Conservation (phyloP, 371 early-diverging fungal genomes). For the Lichtheimia corymbifera region DNA sequence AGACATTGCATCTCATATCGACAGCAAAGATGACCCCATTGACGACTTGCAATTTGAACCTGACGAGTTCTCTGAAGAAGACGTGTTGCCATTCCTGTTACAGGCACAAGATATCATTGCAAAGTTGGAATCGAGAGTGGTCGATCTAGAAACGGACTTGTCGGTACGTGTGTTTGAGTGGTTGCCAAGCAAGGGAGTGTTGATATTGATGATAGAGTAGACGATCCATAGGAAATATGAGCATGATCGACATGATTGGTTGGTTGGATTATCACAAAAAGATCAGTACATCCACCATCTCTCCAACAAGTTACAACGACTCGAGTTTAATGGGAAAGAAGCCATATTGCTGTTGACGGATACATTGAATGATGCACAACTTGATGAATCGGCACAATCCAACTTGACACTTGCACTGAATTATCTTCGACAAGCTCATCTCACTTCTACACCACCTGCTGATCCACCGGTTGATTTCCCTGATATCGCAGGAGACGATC, state of each 20-base stretch:
- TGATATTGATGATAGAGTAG: conserved; percentile 19
- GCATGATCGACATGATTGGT: conserved; percentile 56
- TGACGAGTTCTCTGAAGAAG: conserved; percentile 45
- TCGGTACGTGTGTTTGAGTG: conserved; percentile 30
- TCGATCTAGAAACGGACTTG: conserved; percentile 55
- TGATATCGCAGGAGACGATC: conserved; percentile 22
- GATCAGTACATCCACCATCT: conserved; percentile 56
- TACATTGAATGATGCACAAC: conserved; percentile 16
- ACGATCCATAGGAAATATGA: conserved; percentile 57
- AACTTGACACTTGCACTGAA: conserved; percentile 42
- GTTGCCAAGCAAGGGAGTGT: no score
- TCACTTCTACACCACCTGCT: conserved; percentile 23
- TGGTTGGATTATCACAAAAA: conserved; percentile 57
- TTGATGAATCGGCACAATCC: conserved; percentile 14
- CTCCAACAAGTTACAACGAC: conserved; percentile 46
- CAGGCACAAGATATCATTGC: conserved; percentile 60
- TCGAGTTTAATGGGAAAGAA: conserved; percentile 57
- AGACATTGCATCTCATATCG: neutral
- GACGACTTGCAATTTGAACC: conserved; percentile 17
- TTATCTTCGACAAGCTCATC: conserved; percentile 49
- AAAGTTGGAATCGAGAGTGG: conserved; percentile 55
- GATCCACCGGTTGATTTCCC: conserved; percentile 14
- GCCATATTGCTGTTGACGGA: conserved; percentile 52
- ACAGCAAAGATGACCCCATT: conserved; percentile 4
- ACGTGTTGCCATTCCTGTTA: conserved; percentile 53